These are phyloP conservation scores for Daldinia sp. DNA, from an alignment of 2,329 filamentous ascomycete genomes.

Conservation along the genomic window DNA sequence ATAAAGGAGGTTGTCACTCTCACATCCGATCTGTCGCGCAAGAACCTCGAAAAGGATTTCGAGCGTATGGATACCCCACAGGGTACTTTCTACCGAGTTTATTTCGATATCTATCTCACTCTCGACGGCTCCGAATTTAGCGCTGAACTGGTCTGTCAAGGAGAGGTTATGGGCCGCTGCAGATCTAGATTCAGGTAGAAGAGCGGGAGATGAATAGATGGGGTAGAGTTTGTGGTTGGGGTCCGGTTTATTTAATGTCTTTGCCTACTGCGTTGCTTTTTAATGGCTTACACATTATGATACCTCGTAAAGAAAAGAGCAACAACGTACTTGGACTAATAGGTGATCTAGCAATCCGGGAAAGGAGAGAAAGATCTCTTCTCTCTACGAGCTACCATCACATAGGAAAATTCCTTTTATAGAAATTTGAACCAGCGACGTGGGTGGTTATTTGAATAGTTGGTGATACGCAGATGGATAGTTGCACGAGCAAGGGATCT, in stretches of 20 bases:
- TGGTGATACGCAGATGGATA: constrained; percentile 32
- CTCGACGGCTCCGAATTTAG: constrained; percentile 98
- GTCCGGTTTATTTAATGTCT: constrained; percentile 38
- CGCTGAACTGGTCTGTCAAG: constrained; percentile 97
- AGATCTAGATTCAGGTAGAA: constrained; percentile 83
- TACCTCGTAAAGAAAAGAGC: constrained; percentile 46
- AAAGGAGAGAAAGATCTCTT: constrained; percentile 20
- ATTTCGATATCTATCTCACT: constrained; percentile 87
- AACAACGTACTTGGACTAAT: constrained; percentile 42
- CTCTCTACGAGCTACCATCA: constrained; percentile 25
- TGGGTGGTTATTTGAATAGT: constrained; percentile 22
- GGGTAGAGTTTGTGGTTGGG: constrained; percentile 34
- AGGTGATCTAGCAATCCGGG: constrained; percentile 30
- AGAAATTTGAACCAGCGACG: constrained; percentile 18
- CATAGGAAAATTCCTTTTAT: constrained; percentile 15
- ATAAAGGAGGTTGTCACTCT: constrained; percentile 99
- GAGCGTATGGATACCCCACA: constrained; percentile 99
- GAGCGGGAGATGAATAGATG: constrained; percentile 9
- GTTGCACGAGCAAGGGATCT: constrained; percentile 38
- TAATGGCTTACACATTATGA: constrained; percentile 44
- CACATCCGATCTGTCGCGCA: constrained; percentile 94
- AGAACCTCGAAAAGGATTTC: constrained; percentile 99
- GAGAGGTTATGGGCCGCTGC: constrained; percentile 98
- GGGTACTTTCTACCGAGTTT: constrained; percentile 91
- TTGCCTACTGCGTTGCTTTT: constrained; percentile 43